Base-by-base conservation (phyloP, 2,329 filamentous ascomycete genomes). In the Cladorrhinum sp. region DNA sequence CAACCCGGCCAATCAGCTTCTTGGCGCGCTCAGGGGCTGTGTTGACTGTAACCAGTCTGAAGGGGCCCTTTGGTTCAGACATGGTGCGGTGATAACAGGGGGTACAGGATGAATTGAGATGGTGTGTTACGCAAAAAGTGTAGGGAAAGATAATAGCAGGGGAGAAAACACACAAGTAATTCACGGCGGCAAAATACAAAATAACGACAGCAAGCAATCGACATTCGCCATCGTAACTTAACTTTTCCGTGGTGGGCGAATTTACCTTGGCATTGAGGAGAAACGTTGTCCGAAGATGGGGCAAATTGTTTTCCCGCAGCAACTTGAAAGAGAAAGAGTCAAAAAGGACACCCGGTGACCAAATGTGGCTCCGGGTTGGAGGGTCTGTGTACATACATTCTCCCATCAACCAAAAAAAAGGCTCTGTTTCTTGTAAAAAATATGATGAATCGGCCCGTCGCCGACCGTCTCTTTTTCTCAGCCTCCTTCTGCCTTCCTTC, bases 41-140 rank as follows among this genome's bases (percentile, higher is more conserved):
- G 74, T 89, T 90, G 65, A 90, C 86, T 1, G 86, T 90, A 28
- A 89, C 81, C 12, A 90, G 80, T 67, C 78, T 82, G 74, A 80
- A 89, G 2, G 85, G 85, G 18, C 84, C 84, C 65, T 80, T 78
- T 14, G 80, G 69, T 26, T 50, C 42, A 46, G 62, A 12, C 58
- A 62, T 65, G 53, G 20, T 10, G 20, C 5, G 16, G 49, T 52
- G 49, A 18, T n/a, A 42, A 12, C n/a, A n/a, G n/a, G n/a, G n/a
- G n/a, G n/a, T n/a, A n/a, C n/a, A n/a, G n/a, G n/a, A n/a, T n/a
- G n/a, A n/a, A n/a, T 26, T 12, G 49, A 26, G 7, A 46, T 46
- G n/a, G 18, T 56, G 21, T 20, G 18, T 57, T 57, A 24, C 12
- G 16, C 24, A 49, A 33, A 28, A 16, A 28, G 26, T 16, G 36